Conservation (phyloP, 1,284 basidiomycete species). For the Rhodotorula sp. region DNA sequence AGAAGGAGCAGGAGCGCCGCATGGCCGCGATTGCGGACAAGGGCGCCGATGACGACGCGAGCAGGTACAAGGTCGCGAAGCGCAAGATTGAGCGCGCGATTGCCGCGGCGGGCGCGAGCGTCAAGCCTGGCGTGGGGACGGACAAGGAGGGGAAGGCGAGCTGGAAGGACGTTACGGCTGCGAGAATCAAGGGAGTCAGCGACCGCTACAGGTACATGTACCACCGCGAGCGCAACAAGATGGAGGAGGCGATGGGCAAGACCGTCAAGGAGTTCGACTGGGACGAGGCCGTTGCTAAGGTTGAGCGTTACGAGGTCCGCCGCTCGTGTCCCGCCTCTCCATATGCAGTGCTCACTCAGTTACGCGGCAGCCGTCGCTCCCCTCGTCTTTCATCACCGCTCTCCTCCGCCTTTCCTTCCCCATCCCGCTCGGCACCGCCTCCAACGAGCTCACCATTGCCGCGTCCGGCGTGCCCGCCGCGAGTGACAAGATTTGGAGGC, state of each 20-base stretch:
- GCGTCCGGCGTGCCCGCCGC: not conserved
- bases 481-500: slow-evolving; percentile 8
- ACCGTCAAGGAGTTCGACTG: slow-evolving; percentile 15
- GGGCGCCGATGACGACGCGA: slow-evolving; percentile 5
- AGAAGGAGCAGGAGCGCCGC: slow-evolving; percentile 31
- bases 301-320: slow-evolving; percentile 34
- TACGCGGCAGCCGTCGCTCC: slow-evolving; percentile 32
- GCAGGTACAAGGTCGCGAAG: slow-evolving; percentile 25
- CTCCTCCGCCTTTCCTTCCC: slow-evolving; percentile 40
- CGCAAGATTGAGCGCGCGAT: slow-evolving; percentile 35
- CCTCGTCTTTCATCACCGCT: slow-evolving; percentile 39
- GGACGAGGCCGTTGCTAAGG: slow-evolving; percentile 27
- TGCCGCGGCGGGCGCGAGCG: slow-evolving; percentile 11
- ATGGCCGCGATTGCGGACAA: slow-evolving; percentile 8
- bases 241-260: slow-evolving; percentile 34
- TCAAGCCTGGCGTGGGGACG: not conserved
- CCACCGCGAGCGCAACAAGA: slow-evolving; percentile 26
- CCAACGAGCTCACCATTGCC: slow-evolving; percentile 12
- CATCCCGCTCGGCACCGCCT: slow-evolving; percentile 11
- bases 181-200: slow-evolving; percentile 36
- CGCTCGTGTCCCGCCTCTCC: not conserved
- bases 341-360: not conserved
- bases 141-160: slow-evolving; percentile 3
- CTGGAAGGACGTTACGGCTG: slow-evolving; percentile 33
- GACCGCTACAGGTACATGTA: slow-evolving; percentile 37